Evolutionary conservation across 345 rosid genomes (phyloP), one percentile per base, ranked within the genome.

Genomic region (Lepidium didymum): DNA sequence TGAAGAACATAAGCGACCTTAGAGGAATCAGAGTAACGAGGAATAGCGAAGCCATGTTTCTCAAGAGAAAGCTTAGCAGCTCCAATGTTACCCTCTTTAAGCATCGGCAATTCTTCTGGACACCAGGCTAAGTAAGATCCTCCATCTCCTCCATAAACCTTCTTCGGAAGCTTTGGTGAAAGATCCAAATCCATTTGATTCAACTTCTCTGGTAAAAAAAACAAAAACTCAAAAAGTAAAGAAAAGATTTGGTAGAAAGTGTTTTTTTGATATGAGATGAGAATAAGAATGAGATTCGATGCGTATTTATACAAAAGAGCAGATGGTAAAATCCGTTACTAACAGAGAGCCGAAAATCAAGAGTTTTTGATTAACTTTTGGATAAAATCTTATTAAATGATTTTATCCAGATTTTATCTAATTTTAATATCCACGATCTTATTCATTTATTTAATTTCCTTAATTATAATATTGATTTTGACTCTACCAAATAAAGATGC

Each of bases 1-100:
- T 82, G 94, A 60, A 93, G 96, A 53, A 90, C 96, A 67, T 93
- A 88, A 40, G 97, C 98, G 51, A 93, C 93, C 71, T 84, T 90
- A 2, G 91, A 74, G 12, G 97, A 93, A 75, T 93, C 96, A 62
- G 88, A 85, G 82, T 93, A 93, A 14, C 85, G 77, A 71, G 97
- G 98, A 44, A 88, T 81, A 59, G 92, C 97, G 64, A 93, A 81
- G 33, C 98, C 98, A 52, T 85, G 19, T 77, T 87, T 85, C 77
- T 78, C 82, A 16, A 93, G 97, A 45, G 77, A 80, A 40, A 93
- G 93, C 74, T 93, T 90, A 7, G 94, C 88, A 0, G 98, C 97
- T 10, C 96, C 98, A 35, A 93, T 90, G 81, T 88, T 90, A 1
- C 89, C 97, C 29, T 80, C 61, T 10, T 79, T 74, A 7, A 93